These are phyloP conservation scores for Lachancea quebecensis DNA, from an alignment of 805 yeast species.

Conservation along the genomic window DNA sequence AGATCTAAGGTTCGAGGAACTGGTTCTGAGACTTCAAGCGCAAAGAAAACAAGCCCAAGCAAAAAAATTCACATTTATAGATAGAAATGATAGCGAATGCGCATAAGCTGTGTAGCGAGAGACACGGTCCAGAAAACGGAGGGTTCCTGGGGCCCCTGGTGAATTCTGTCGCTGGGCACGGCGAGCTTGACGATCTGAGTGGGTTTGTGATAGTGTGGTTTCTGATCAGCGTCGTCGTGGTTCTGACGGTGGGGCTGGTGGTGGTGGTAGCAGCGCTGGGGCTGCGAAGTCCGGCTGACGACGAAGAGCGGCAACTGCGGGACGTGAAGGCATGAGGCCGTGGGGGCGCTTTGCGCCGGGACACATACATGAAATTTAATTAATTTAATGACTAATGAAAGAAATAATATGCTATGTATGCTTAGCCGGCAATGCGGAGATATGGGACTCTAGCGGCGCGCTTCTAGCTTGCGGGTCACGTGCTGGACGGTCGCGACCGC, in stretches of 20 bases:
- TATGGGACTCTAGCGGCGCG: not conserved
- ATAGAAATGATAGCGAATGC: not conserved
- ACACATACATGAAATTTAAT: not conserved
- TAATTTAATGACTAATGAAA: not conserved
- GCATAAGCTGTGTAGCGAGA: slow-evolving; percentile 5
- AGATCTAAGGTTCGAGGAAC: too few species aligned
- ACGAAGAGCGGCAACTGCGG: slow-evolving; percentile 2
- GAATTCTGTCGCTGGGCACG: slow-evolving; percentile 1
- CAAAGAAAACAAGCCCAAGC: too few species aligned
- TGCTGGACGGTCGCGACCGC: slow-evolving; percentile 5
- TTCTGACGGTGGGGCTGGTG: slow-evolving; percentile 4
- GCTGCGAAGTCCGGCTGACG: slow-evolving; percentile 1
- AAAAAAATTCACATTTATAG: not conserved
- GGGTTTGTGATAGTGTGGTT: slow-evolving; percentile 8
- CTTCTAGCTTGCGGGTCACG: slow-evolving; percentile 5
- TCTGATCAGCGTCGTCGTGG: slow-evolving; percentile 6
- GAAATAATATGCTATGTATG: not conserved
- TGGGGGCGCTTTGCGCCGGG: not conserved
- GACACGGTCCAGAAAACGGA: slow-evolving; percentile 4
- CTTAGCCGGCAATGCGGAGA: not conserved
- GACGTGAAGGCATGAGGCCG: not conserved
- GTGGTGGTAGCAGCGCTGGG: slow-evolving; percentile 2
- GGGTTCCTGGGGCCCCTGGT: slow-evolving; percentile 3
- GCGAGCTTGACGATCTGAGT: slow-evolving; percentile 5
- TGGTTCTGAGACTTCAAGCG: too few species aligned